Evolutionary conservation across 495 filamentous ascomycete species (phyloP), one percentile per base, ranked within the genome.

Genomic region (Aspergillus bridgeri): DNA sequence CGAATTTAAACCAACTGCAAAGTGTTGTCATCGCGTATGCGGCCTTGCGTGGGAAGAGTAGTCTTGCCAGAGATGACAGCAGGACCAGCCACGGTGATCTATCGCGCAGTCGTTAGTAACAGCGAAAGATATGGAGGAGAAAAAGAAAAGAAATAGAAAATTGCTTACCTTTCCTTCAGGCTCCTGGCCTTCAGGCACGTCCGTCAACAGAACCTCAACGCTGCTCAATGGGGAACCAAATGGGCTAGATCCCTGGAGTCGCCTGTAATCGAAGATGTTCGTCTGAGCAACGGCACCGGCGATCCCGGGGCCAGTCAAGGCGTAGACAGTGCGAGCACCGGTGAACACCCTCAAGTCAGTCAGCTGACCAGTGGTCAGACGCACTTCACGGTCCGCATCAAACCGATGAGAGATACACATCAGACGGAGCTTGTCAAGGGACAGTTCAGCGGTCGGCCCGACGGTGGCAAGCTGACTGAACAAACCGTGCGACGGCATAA

Each of bases 251-350:
- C 82, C 64, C 18, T 57, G 17, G 50, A 81, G 73, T 18, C 85
- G 78, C 43, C 92, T 76, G 67, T 99, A 98, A 66, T 99, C 94
- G 63, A 90, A 93, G 29, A 91, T 79, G 57, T 88, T 83, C 11
- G 90, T 94, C 73, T 98, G 92, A 3, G 83, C 71, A 18, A 92
- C 83, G 1, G 94, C 89, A 21, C 94, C 94, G 5, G 92, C 93
- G 21, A 97, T 87, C 25, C 82, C 81, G 7, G 92, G 76, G 3
- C 89, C 86, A 47, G 91, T 89, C 25, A 98, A 78, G 0, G 91
- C 91, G 72, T 96, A 96, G 20, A 95, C 79, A 48, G 96, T 78
- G 33, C 91, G 84, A 9, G 91, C 86, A 11, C 88, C 84, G 7
- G 88, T 92, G 71, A 89, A 90, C 17, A 91, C 75, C 18, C 91